Evolutionary conservation across 2,329 filamentous ascomycete species (phyloP).

Genomic region (Colletotrichum siamense): DNA sequence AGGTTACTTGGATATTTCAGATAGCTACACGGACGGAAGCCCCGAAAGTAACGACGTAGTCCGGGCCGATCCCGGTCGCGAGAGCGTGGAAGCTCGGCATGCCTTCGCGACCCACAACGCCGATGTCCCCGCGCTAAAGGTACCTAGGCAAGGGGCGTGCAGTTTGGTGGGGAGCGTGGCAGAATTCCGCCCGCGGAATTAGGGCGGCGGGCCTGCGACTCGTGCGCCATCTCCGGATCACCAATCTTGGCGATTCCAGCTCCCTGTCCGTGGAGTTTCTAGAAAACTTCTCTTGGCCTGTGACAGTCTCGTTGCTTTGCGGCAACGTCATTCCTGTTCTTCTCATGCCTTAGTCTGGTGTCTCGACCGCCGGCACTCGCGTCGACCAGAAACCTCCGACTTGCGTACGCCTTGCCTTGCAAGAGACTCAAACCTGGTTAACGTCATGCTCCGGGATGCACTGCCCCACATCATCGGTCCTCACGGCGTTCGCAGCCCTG

Average conservation of each 20-base stretch:
- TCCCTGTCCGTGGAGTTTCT: not conserved
- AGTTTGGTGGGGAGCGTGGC: not conserved
- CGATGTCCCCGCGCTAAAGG: not conserved
- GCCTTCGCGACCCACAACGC: not conserved
- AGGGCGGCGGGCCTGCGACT: not conserved
- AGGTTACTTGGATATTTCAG: not conserved
- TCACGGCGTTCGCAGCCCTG: not conserved
- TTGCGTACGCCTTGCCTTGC: not conserved
- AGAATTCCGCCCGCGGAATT: conserved; percentile 11
- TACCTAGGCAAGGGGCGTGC: not conserved
- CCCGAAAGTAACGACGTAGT: not conserved
- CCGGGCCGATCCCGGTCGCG: not conserved
- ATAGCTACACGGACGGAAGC: not conserved
- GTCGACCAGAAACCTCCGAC: not conserved
- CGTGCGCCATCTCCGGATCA: not conserved
- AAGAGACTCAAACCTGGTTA: not conserved
- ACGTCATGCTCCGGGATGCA: not conserved
- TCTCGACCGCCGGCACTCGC: not conserved
- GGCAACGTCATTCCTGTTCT: not conserved
- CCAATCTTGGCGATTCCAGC: not conserved
- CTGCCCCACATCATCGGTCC: not conserved
- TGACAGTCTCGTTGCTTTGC: not conserved
- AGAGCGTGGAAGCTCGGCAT: not conserved
- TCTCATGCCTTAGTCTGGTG: not conserved
- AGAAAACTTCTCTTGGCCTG: not conserved